Base-by-base conservation (phyloP, 345 rosid species). In the Schrenkiella parvula region DNA sequence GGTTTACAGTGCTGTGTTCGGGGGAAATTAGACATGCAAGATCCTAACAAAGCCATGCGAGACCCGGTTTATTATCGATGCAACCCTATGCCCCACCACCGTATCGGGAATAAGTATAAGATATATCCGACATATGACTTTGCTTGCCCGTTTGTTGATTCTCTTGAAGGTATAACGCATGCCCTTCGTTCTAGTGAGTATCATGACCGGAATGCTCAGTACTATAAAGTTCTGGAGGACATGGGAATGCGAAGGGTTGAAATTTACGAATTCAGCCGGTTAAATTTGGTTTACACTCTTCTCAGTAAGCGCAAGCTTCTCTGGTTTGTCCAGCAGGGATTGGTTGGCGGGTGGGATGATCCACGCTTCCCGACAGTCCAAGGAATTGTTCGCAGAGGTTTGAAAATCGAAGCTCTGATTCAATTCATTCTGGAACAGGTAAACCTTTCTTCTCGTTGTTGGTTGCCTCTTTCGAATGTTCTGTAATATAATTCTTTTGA, bases 321-420 rank as follows among this genome's bases (percentile, higher is more conserved):
- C 44, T 91, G 99, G 99, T 95, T 95, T 82, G 99, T 91, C 52
- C 86, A 95, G 64, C 80, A 87, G 28, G 82, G 88, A 48, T 84
- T 86, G 76, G 99, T 95, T 54, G 93, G 88, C 46, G 97, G 96
- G 47, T 95, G 99, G 99, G 99, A 95, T 78, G 99, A 95, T 82
- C 90, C 97, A 38, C 91, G 97, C 12, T 88, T 95, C 78, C 97
- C 97, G n/a, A 95, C 99, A 10, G 99, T 95, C 28, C 96, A 89
- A 79, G 97, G 99, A 74, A 95, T 95, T 50, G 95, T 89, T 12
- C 95, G 95, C 8, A 82, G 97, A 77, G 97, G 99, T 55, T 75
- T 95, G 53, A 89, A 91, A 77, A 68, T 95, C 4, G 99, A 95
- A 76, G 97, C 99, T 43, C 47, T 95, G 68, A 86, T 91, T 17